Evolutionary conservation across 2,329 filamentous ascomycete genomes (phyloP), one percentile per base, ranked within the genome.

Genomic region (Penicillium oxalicum): DNA sequence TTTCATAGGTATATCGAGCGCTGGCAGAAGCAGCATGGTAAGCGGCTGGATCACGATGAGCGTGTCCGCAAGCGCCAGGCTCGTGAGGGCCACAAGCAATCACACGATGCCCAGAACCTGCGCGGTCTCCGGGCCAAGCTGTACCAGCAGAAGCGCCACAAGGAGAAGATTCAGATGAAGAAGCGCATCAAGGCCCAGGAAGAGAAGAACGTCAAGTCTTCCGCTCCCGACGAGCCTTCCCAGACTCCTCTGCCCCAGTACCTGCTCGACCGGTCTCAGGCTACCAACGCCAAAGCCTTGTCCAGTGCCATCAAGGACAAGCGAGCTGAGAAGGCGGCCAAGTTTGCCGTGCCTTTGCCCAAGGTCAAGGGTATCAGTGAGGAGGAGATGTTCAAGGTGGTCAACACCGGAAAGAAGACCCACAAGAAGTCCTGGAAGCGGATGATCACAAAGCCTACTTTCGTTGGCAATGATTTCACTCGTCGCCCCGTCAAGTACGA

Each of bases 111-210:
- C 25, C 91, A 97, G 77, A 95, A 93, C 71, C 79, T 96, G 65
- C 86, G 87, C 53, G 93, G 93, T 57, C 82, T 97, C 61, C 80
- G 89, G 54, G 93, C 93, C 60, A 98, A 98, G 79, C 77, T 95
- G 64, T 85, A 93, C 76, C 86, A 91, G 71, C 85, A 97, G 81
- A 89, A 91, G 78, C 83, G 93, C 26, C 88, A 90, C 76, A 87
- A 91, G 70, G 91, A 98, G 78, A 98, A 98, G 85, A 95, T 95
- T 68, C 89, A 95, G 80, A 91, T 95, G 86, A 87, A 86, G 73
- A 95, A 95, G 80, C 77, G 84, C 65, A 94, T 98, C 80, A 88
- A 87, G 74, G 87, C 88, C 39, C 88, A 95, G 76, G 93, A 98
- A 74, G 88, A 96, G 77, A 85, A 89, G 74, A 94, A 96, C 67